Base-by-base conservation (phyloP, 306 rosid species). In the Vicia villosa region DNA sequence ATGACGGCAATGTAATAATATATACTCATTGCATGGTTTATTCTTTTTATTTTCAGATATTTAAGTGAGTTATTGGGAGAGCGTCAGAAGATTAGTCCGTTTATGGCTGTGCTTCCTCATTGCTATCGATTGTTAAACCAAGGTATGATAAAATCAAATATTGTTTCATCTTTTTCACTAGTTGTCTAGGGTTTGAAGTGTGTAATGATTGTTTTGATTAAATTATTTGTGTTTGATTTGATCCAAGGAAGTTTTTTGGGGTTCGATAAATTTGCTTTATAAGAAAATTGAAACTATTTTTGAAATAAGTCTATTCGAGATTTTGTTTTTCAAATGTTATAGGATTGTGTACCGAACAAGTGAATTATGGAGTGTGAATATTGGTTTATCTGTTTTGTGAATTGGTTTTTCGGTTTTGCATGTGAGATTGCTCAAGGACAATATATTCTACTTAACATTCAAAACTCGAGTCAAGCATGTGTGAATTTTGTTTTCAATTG, bases 31-130 rank as follows among this genome's bases (percentile, higher is more conserved):
- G 36, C 22, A 42, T 65, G 60, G 17, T 72, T 71, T 28, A 0
- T 62, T 69, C 28, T 17, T 45, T 74, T 42, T 70, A 24, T 32
- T 70, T 58, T 49, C 85, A 95, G 99, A 63, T 91, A 89, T 77
- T 70, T 95, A 22, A 51, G 87, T 12, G 97, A 91, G 80, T 74
- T 95, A 66, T 81, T 95, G 66, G 89, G 74, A 11, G 99, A 95
- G 78, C 97, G 97, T 49, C 90, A 70, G 64, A 91, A 91, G 77
- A 83, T 95, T 37, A 38, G 77, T 77, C 99, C 99, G 2, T 95
- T 95, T 74, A 28, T 85, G 73, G 71, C 91, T 3, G 89, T 91
- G 69, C 95, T 95, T 50, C 97, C 99, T 10, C 43, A 79, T 47
- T 47, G 85, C 73, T 83, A 47, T 73, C 83, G 94, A 76, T 84